Evolutionary conservation across 176 grass and related monocot genomes (phyloP).

Genomic region (Rhynchospora pubera): DNA sequence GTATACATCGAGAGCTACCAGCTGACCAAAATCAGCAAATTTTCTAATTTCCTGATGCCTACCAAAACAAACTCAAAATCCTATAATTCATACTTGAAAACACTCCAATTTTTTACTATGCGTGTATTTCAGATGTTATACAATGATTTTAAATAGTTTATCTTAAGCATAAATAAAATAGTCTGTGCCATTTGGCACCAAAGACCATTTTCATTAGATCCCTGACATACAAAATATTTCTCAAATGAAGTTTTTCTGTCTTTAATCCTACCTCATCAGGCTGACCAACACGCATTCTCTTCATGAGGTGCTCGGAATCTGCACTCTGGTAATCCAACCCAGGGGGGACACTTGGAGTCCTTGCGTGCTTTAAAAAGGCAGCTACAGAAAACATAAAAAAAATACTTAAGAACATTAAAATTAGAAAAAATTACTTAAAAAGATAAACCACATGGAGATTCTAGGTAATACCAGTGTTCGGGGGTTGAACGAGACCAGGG

Average conservation of each 20-base stretch:
- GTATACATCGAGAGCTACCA: not conserved
- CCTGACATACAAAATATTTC: not conserved
- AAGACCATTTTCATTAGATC: not conserved
- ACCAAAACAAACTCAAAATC: not conserved
- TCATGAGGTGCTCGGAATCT: constrained; percentile 98
- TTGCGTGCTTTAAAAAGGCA: constrained; percentile 91
- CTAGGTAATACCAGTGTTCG: constrained; percentile 58
- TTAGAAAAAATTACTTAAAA: not conserved
- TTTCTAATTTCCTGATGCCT: not conserved
- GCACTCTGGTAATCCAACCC: constrained; percentile 94
- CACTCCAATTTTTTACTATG: not conserved
- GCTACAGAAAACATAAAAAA: constrained; percentile 34
- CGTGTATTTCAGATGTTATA: not conserved
- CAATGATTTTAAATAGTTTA: not conserved
- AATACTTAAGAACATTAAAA: constrained; percentile 23
- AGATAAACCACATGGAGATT: constrained; percentile 13
- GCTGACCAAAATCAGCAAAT: not conserved
- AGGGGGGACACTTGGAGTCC: constrained; percentile 69
- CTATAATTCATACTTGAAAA: not conserved
- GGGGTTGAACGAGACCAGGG: constrained; percentile 74
- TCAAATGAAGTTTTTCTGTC: not conserved
- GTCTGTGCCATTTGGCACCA: not conserved
- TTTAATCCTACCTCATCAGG: constrained; percentile 88
- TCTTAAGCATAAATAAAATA: constrained; percentile 7
- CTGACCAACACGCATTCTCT: constrained; percentile 94